Evolutionary conservation across 129 eudicot genomes (phyloP).

Genomic region (Scalesia atractyloides): DNA sequence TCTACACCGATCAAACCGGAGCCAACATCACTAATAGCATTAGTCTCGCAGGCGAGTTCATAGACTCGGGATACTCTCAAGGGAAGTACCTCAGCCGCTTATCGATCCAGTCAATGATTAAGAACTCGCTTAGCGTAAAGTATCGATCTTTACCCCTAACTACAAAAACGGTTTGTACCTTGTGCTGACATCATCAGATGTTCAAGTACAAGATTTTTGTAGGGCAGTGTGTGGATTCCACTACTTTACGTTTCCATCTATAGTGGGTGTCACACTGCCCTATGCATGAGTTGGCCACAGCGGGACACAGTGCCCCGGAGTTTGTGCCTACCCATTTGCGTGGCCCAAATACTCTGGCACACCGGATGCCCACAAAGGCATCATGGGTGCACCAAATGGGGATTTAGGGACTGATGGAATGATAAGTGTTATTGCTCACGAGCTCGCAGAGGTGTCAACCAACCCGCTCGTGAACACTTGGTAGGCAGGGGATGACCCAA

Average conservation of each 20-base stretch:
- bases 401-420: slow-evolving; percentile 61
- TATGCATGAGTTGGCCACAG: slow-evolving; percentile 71
- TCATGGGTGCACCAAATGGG: slow-evolving; percentile 61
- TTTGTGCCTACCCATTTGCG: slow-evolving; percentile 69
- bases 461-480: slow-evolving; percentile 67
- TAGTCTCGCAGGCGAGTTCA: slow-evolving; percentile 44
- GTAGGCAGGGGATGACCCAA: slow-evolving; percentile 61
- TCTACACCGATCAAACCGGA: slow-evolving; percentile 61
- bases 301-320: slow-evolving; percentile 63
- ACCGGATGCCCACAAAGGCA: slow-evolving; percentile 22
- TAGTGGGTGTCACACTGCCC: slow-evolving; percentile 58
- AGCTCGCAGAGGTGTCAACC: slow-evolving; percentile 60
- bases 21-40: slow-evolving; percentile 45
- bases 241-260: slow-evolving; percentile 58
- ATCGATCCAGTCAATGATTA: slow-evolving; percentile 51
- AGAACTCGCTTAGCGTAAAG: slow-evolving; percentile 22
- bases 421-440: slow-evolving; percentile 69
- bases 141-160: slow-evolving; percentile 37
- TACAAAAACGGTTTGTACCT: slow-evolving; percentile 51
- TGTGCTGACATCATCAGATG: slow-evolving; percentile 56
- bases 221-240: slow-evolving; percentile 70
- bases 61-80: slow-evolving; percentile 49
- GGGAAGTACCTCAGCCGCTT: slow-evolving; percentile 43
- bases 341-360: slow-evolving; percentile 44
- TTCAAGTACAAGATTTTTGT: slow-evolving; percentile 60